Evolutionary conservation across 2,329 filamentous ascomycete genomes (phyloP).

Genomic region (Alternaria gaisen): DNA sequence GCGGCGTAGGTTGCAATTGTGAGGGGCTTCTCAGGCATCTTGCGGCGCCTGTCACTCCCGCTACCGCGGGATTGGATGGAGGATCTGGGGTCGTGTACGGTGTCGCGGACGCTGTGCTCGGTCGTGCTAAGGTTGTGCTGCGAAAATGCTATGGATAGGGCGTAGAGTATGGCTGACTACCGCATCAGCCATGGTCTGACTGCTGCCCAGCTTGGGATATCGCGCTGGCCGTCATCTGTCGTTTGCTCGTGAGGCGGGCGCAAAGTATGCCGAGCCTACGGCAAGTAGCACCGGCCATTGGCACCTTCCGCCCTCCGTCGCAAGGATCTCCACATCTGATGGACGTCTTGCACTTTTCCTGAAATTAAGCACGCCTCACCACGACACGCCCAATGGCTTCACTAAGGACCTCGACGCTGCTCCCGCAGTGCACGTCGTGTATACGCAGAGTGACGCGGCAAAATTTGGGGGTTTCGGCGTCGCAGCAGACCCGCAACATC

Average conservation of each 20-base stretch:
- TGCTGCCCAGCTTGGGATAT: constrained; percentile 26
- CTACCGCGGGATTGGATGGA: constrained; percentile 34
- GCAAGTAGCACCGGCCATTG: constrained; percentile 31
- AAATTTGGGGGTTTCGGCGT: constrained; percentile 37
- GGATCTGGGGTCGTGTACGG: constrained; percentile 28
- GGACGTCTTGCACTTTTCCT: constrained; percentile 26
- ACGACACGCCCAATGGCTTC: constrained; percentile 45
- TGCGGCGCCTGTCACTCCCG: constrained; percentile 36
- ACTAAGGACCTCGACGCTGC: constrained; percentile 39
- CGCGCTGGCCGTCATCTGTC: constrained; percentile 36
- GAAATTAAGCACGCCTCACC: constrained; percentile 14
- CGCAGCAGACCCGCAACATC: constrained; percentile 55
- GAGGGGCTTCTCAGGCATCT: constrained; percentile 82
- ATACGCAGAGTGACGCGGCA: constrained; percentile 45
- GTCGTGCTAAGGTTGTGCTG: constrained; percentile 12
- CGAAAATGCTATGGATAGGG: constrained; percentile 1
- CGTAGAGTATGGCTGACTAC: constrained; percentile 6
- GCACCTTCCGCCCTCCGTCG: constrained; percentile 29
- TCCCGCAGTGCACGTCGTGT: constrained; percentile 53
- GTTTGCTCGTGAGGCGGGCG: constrained; percentile 37
- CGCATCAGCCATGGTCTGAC: constrained; percentile 43
- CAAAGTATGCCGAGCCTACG: constrained; percentile 31
- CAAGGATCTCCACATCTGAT: constrained; percentile 40
- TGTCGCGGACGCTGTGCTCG: constrained; percentile 22
- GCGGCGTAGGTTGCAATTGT: constrained; percentile 93